Evolutionary conservation across 176 grass and related monocot species (phyloP), one percentile per base, ranked within the genome.

Genomic region (Saccharum spontaneum): DNA sequence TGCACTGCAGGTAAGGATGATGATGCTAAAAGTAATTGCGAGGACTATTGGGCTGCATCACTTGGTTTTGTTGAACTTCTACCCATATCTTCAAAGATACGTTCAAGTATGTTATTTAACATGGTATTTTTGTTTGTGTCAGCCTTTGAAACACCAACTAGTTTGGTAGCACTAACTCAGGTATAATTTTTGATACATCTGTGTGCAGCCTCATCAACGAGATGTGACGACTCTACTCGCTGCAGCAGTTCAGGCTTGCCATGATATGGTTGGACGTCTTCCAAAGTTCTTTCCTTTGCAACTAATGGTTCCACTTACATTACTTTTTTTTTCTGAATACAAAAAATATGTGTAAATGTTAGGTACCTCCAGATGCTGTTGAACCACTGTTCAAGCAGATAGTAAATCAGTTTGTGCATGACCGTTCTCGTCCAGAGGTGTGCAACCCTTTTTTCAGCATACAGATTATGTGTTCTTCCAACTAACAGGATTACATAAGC

Each of bases 391-490:
- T 98, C 84, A 94, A 90, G 78, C 93, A 95, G 87, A 98, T 98
- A 83, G 96, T 98, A 78, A 98, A 98, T 95, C 91, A 95, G 55
- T 98, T 98, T 88, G 96, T 98, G 65, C 93, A 98, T 84, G 96
- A 98, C 73, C 91, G 87, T 63, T 93, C 96, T 87, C 91, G 92
- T 22, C 90, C 96, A 33, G 96, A 98, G 96, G 96, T 98, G 79
- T 83, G 83, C 63, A 33, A 16, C 34, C 60, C 14, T 14, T 57
- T 78, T 57, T 80, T 63, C 8, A 71, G 15, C 68, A 45, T 85
- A 24, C 59, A 36, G 14, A 82, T 52, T 63, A 71, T 40, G 28
- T 46, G 17, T 73, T 79, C 6, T 88, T 49, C 68, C 11, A 69
- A 15, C 36, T 70, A 74, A 63, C 18, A 45, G 33, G 10, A 20